Evolutionary conservation across 2,329 filamentous ascomycete species (phyloP).

Genomic region (Plenodomus biglobosus): DNA sequence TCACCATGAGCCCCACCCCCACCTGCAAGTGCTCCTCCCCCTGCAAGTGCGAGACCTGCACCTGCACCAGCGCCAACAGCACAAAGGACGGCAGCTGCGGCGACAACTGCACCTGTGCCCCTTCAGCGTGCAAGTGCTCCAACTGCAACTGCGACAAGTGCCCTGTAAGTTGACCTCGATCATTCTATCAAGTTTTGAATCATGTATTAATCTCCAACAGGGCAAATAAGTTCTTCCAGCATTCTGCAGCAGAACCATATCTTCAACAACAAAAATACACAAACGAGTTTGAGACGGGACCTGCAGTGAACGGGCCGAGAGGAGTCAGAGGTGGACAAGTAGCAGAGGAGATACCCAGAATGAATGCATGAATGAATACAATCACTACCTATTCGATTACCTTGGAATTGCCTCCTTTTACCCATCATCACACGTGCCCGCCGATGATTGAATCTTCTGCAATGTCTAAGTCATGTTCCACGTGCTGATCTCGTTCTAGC

Average conservation of each 20-base stretch:
- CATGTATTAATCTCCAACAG: conserved; percentile 2
- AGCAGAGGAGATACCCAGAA: background rate
- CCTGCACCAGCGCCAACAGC: background rate
- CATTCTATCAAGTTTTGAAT: background rate
- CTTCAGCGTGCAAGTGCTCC: background rate
- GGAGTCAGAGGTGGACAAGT: background rate
- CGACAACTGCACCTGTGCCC: no score
- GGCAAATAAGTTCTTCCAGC: conserved; percentile 18
- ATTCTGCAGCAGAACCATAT: background rate
- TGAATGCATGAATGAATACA: background rate
- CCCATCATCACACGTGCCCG: no score
- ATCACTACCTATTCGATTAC: background rate
- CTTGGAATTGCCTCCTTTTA: no score
- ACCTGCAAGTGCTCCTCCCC: conserved; percentile 30
- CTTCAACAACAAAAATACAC: no score
- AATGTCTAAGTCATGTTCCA: no score
- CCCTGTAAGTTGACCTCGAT: conserved; percentile 21
- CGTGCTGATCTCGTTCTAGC: no score
- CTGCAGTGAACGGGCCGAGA: background rate
- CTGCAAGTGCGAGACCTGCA: conserved; percentile 23
- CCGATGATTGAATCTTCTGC: no score
- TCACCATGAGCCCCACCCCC: conserved; percentile 26
- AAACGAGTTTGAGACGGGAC: background rate
- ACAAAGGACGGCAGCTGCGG: background rate
- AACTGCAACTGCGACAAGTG: conserved; percentile 30